These are phyloP conservation scores for Pochonia chlamydosporia DNA, from an alignment of 2,329 filamentous ascomycete genomes.

Conservation along the genomic window DNA sequence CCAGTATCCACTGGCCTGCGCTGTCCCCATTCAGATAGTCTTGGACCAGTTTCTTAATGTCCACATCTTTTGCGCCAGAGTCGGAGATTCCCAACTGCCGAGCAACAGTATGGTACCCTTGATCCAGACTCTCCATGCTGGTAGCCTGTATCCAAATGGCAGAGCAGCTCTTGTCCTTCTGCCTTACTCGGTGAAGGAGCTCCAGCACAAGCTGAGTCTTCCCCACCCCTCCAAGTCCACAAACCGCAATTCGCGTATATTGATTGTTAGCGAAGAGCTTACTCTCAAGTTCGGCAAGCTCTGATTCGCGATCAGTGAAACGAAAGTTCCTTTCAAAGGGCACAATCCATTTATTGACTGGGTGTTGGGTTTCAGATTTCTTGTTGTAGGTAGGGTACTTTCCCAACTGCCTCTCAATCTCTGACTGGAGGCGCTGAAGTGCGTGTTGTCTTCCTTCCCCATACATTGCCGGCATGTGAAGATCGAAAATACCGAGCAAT, in stretches of 20 bases:
- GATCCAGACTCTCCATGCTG: constrained; percentile 1
- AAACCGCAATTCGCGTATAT: too few relatives aligned
- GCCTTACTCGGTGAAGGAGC: constrained; percentile 1
- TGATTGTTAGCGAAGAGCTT: too few relatives aligned
- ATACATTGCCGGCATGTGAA: constrained; percentile 9
- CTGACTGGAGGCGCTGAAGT: constrained; percentile 1
- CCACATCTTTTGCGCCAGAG: constrained; percentile 1
- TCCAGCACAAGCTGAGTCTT: constrained; percentile 8
- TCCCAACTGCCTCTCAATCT: constrained; percentile 3
- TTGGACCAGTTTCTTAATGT: constrained; percentile 7
- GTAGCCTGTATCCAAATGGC: constrained; percentile 9
- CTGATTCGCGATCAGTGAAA: too few relatives aligned
- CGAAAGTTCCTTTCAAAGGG: too few relatives aligned
- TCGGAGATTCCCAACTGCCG: constrained; percentile 2
- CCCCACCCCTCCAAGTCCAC: constrained; percentile 7
- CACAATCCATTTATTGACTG: too few relatives aligned
- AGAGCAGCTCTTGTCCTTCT: constrained; percentile 1
- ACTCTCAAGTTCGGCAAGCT: too few relatives aligned
- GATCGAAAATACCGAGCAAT: constrained; percentile 8
- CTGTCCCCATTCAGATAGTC: neutral
- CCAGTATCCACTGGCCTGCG: constrained; percentile 7
- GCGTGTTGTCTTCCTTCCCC: constrained; percentile 7
- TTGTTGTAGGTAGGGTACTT: too few relatives aligned
- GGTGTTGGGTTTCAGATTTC: too few relatives aligned
- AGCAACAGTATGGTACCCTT: constrained; percentile 4